Evolutionary conservation across 176 grass and related monocot species (phyloP).

Genomic region (bread wheat (Triticum aestivum)): DNA sequence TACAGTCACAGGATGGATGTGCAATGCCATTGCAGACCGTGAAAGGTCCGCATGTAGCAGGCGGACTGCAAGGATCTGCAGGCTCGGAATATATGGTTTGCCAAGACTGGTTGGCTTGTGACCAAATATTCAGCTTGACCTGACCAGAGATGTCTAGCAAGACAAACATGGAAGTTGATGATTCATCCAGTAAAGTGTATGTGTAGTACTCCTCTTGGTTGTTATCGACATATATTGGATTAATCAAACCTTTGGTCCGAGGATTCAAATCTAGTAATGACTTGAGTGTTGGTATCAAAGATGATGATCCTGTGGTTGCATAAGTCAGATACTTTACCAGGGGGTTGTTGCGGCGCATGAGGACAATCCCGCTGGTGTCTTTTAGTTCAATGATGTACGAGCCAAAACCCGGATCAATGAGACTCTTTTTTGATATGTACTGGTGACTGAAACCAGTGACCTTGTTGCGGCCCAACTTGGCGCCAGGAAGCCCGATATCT

Average conservation of each 20-base stretch:
- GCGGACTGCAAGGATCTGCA: background rate
- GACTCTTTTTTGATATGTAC: background rate
- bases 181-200: background rate
- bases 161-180: background rate
- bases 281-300: background rate
- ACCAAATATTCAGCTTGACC: background rate
- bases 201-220: conserved; percentile 16
- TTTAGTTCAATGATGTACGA: background rate
- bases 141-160: conserved; percentile 8
- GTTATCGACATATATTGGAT: background rate
- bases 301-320: no score
- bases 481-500: background rate
- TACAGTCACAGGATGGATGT: background rate
- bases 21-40: background rate
- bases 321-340: background rate
- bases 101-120: background rate
- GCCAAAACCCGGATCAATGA: background rate
- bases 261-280: conserved; percentile 10
- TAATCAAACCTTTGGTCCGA: conserved; percentile 14
- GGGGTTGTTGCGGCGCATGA: conserved; percentile 5
- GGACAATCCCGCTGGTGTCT: background rate
- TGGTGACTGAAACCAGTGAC: background rate
- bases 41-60: background rate
- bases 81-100: background rate
- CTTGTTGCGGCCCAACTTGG: background rate